These are phyloP conservation scores for Striga hermonthica DNA, from an alignment of 305 asterid genomes.

Conservation along the genomic window DNA sequence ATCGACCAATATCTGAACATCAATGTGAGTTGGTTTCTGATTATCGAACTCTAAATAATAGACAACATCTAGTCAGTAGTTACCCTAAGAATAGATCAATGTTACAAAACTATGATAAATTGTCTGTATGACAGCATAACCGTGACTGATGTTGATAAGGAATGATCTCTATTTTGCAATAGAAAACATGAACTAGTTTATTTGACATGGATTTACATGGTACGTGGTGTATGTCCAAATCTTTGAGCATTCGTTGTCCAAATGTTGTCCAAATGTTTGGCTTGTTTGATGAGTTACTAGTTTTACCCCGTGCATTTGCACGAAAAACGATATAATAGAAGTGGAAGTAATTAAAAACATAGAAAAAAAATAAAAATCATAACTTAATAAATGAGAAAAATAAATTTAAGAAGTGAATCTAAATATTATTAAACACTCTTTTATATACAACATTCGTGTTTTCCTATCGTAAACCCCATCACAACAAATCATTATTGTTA, in stretches of 20 bases:
- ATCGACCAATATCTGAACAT: constrained; percentile 42
- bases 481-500: no score
- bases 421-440: no score
- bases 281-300: no score
- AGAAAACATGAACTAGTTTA: not conserved
- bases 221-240: not conserved
- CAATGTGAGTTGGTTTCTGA: constrained; percentile 51
- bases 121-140: not conserved
- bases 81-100: not conserved
- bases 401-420: no score
- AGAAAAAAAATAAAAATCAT: no score
- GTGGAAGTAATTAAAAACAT: no score
- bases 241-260: constrained; percentile 7
- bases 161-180: constrained; percentile 10
- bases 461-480: no score
- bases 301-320: no score
- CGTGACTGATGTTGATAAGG: not conserved
- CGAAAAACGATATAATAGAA: no score
- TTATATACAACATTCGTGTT: no score
- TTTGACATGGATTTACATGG: not conserved
- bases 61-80: constrained; percentile 13
- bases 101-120: not conserved
- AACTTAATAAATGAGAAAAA: no score
- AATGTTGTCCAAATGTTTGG: no score
- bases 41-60: constrained; percentile 21